A percentile compares a stretch with the other conserved stretches of the same genome.
These are phyloP conservation scores for Lentinus tigrinus DNA, from an alignment of 768 basidiomycete genomes.

Conservation along the genomic window DNA sequence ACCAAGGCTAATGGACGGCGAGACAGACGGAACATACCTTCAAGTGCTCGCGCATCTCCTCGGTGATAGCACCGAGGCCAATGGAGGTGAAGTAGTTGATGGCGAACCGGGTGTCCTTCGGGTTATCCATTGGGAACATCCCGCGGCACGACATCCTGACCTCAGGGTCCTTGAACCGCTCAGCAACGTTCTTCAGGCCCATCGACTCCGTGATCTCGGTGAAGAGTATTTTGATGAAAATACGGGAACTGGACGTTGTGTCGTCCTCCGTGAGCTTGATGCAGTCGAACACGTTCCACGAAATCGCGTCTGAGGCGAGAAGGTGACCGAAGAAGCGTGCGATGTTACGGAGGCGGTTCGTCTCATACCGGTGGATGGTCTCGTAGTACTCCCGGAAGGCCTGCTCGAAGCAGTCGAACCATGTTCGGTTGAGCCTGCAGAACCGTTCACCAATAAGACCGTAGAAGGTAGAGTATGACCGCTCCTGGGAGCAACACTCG, in stretches of 20 bases:
- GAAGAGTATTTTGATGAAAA: constrained; percentile 97
- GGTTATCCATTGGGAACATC: constrained; percentile 96
- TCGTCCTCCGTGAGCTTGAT: constrained; percentile 97
- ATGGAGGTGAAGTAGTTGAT: constrained; percentile 99
- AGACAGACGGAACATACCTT: constrained; percentile 50
- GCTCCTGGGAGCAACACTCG: constrained; percentile 99
- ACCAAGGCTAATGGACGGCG: background rate
- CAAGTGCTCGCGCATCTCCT: constrained; percentile 95
- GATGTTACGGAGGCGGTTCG: constrained; percentile 96
- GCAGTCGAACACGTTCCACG: constrained; percentile 82
- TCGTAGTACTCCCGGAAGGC: constrained; percentile 90
- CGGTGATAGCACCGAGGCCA: constrained; percentile 85
- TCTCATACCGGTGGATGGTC: constrained; percentile 98
- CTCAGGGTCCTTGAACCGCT: constrained; percentile 88
- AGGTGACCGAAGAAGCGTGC: constrained; percentile 96
- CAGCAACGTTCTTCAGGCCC: constrained; percentile 83
- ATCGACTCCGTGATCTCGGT: constrained; percentile 93
- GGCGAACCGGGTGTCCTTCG: constrained; percentile 93
- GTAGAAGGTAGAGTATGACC: constrained; percentile 97
- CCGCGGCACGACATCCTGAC: constrained; percentile 67
- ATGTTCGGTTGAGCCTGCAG: constrained; percentile 92
- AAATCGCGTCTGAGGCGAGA: constrained; percentile 80
- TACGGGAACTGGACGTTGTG: constrained; percentile 93
- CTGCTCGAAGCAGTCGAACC: constrained; percentile 86
- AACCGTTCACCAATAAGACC: constrained; percentile 96